These are phyloP conservation scores for Vigna mungo DNA, from an alignment of 306 rosid genomes.

Conservation along the genomic window DNA sequence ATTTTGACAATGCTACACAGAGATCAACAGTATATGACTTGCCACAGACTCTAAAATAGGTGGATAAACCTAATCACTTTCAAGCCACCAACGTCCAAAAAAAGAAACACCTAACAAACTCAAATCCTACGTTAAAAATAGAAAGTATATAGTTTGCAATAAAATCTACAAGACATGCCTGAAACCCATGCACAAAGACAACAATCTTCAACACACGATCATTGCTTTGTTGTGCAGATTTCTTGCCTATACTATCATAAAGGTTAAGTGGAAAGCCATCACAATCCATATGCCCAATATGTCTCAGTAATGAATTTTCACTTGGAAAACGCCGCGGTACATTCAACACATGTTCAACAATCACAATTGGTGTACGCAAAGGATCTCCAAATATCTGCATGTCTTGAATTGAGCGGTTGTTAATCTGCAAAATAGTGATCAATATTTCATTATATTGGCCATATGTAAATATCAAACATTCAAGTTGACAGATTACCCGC, in stretches of 20 bases:
- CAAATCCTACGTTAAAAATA: conserved; percentile 29
- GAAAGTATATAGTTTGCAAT: conserved; percentile 31
- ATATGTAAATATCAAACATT: conserved; percentile 6
- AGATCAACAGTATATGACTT: conserved; percentile 6
- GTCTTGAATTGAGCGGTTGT: conserved; percentile 88
- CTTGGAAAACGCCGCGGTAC: conserved; percentile 74
- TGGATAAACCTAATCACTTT: no score
- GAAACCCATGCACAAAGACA: conserved; percentile 97
- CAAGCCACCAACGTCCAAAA: no score
- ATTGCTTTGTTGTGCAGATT: conserved; percentile 50
- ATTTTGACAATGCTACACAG: conserved; percentile 19
- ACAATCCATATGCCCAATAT: conserved; percentile 55
- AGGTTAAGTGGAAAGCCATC: conserved; percentile 48
- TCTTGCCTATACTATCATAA: conserved; percentile 47
- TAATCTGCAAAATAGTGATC: conserved; percentile 63
- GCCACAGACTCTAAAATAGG: no score
- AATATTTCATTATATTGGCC: conserved; percentile 12
- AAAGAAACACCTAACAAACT: neutral
- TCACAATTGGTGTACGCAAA: conserved; percentile 74
- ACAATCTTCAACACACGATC: conserved; percentile 77
- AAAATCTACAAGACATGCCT: conserved; percentile 70
- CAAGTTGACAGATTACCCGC: conserved; percentile 64
- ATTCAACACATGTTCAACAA: conserved; percentile 85
- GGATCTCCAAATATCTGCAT: conserved; percentile 89
- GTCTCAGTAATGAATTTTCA: conserved; percentile 67